Evolutionary conservation across 805 yeast species (phyloP).

Genomic region (Pichia phayaonensis): DNA sequence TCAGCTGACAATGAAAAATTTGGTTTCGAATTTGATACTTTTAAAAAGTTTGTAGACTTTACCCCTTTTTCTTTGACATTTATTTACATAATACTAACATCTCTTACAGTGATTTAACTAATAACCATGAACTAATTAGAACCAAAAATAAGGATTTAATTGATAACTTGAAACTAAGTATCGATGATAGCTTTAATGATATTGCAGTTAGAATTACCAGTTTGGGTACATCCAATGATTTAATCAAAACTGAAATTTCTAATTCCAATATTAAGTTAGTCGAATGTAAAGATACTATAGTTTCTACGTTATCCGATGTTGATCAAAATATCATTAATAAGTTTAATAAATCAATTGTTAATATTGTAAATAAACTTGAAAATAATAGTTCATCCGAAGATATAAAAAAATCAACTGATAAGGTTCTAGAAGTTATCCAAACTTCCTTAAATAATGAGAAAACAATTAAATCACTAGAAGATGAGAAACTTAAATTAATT

Average conservation of each 20-base stretch:
- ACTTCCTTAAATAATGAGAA: background rate
- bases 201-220: background rate
- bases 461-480: background rate
- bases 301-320: conserved; percentile 2
- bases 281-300: background rate
- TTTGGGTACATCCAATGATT: background rate
- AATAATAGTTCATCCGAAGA: background rate
- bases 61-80: background rate
- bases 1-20: background rate
- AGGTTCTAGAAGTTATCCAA: background rate
- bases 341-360: background rate
- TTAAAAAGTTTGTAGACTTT: background rate
- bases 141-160: background rate
- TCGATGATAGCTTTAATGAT: conserved; percentile 2
- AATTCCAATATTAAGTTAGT: background rate
- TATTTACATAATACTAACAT: background rate
- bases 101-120: background rate
- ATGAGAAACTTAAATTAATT: background rate
- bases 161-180: background rate
- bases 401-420: background rate
- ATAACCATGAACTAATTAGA: background rate
- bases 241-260: background rate
- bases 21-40: background rate
- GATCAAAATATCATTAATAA: conserved; percentile 1
- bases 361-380: background rate